These are phyloP conservation scores for Nidularia pulvinata DNA, from an alignment of 768 basidiomycete species.

Conservation along the genomic window DNA sequence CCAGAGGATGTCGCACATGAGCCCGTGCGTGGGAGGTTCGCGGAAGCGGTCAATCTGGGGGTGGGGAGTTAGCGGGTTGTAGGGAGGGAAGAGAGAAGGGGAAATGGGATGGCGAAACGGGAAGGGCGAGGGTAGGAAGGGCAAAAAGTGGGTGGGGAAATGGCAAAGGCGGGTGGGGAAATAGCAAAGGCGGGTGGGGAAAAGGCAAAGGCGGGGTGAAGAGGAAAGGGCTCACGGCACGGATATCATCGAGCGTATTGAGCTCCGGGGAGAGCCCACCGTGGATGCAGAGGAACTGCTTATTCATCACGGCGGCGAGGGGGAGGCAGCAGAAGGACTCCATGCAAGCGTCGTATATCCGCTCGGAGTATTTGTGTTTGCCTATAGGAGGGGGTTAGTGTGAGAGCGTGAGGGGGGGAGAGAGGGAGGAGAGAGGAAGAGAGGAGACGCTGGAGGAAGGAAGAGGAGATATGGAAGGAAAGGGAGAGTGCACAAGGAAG, in stretches of 20 bases:
- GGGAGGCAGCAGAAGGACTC: conserved; percentile 96
- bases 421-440: too few relatives aligned
- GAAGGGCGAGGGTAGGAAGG: too few relatives aligned
- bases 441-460: background rate
- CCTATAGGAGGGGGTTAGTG: conserved; percentile 39
- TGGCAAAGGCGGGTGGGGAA: too few relatives aligned
- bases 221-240: conserved; percentile 53
- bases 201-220: background rate
- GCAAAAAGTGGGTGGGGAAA: too few relatives aligned
- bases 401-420: background rate
- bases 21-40: conserved; percentile 94
- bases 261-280: conserved; percentile 96
- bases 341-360: conserved; percentile 97
- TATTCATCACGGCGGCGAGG: conserved; percentile 98
- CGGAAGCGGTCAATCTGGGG: conserved; percentile 94
- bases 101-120: too few relatives aligned
- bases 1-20: conserved; percentile 99
- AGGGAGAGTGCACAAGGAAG: background rate
- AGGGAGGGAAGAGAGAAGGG: background rate
- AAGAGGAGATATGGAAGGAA: background rate
- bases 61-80: background rate
- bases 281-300: conserved; percentile 98
- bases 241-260: conserved; percentile 93
- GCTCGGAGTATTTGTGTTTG: conserved; percentile 98
- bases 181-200: too few relatives aligned